Evolutionary conservation across 2,329 filamentous ascomycete genomes (phyloP).

Genomic region (Lasiodiplodia hormozganensis): DNA sequence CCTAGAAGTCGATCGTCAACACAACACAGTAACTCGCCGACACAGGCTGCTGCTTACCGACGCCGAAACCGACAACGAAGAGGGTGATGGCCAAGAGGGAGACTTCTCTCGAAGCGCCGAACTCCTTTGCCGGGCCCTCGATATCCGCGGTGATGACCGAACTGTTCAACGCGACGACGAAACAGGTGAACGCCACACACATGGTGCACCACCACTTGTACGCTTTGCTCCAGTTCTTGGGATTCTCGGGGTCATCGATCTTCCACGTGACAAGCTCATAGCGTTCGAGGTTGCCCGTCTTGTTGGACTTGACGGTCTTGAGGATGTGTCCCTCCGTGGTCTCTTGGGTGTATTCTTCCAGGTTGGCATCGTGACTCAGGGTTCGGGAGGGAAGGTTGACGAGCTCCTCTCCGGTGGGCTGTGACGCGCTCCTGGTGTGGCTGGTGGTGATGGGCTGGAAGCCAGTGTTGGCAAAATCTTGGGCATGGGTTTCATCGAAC

Average conservation of each 20-base stretch:
- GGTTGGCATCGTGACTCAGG: constrained; percentile 60
- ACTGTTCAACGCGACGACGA: constrained; percentile 61
- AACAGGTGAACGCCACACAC: constrained; percentile 70
- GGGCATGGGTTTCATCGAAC: constrained; percentile 20
- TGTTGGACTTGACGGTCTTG: constrained; percentile 61
- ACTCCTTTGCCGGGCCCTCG: constrained; percentile 66
- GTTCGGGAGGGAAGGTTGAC: constrained; percentile 71
- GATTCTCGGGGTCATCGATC: constrained; percentile 75
- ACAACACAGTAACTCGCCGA: too few species aligned
- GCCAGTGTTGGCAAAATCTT: constrained; percentile 26
- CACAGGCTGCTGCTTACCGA: constrained; percentile 58
- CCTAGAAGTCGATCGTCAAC: constrained; percentile 48
- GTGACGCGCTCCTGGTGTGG: constrained; percentile 11
- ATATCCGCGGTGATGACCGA: constrained; percentile 82
- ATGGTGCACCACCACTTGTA: constrained; percentile 83
- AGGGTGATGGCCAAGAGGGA: constrained; percentile 74
- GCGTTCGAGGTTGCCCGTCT: constrained; percentile 54
- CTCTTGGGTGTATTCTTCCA: constrained; percentile 72
- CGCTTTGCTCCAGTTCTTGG: constrained; percentile 82
- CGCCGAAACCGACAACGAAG: constrained; percentile 82
- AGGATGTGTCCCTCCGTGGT: constrained; percentile 68
- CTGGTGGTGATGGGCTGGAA: constrained; percentile 24
- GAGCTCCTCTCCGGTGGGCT: constrained; percentile 48
- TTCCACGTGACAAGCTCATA: constrained; percentile 75
- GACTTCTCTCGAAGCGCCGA: constrained; percentile 75